phyloP scores from a whole-genome alignment of 1,139 yeast species.

The Lodderomyces parapsilosis region DNA sequence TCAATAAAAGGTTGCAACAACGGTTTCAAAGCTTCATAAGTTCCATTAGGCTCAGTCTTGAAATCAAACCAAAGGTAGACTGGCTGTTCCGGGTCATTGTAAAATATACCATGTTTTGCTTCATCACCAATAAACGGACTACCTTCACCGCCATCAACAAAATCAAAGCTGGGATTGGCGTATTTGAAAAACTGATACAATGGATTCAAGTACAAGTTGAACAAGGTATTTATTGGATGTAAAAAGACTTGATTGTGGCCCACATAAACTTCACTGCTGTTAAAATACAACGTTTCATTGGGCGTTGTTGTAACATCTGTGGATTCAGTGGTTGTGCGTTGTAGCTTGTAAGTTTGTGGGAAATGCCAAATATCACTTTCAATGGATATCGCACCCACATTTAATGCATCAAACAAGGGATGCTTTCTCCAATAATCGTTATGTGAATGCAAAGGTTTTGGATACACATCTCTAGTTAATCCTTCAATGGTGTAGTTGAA shows the following conservation, averaged over 20 bases:
- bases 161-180: slow-evolving; percentile 34
- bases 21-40: slow-evolving; percentile 30
- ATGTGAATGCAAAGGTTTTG: slow-evolving; percentile 64
- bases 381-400: slow-evolving; percentile 57
- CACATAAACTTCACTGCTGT: slow-evolving; percentile 50
- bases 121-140: slow-evolving; percentile 16
- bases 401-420: slow-evolving; percentile 64
- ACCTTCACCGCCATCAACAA: slow-evolving; percentile 9
- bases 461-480: slow-evolving; percentile 49
- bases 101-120: slow-evolving; percentile 33
- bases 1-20: slow-evolving; percentile 33
- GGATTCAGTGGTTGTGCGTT: slow-evolving; percentile 23
- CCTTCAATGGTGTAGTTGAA: slow-evolving; percentile 24
- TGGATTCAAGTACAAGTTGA: slow-evolving; percentile 54
- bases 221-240: slow-evolving; percentile 43
- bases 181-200: slow-evolving; percentile 46
- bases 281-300: slow-evolving; percentile 22
- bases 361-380: slow-evolving; percentile 74
- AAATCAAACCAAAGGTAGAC: slow-evolving; percentile 44
- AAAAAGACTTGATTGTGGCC: slow-evolving; percentile 61
- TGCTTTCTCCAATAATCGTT: slow-evolving; percentile 70
- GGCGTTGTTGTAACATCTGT: slow-evolving; percentile 17
- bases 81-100: slow-evolving; percentile 39
- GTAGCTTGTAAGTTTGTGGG: slow-evolving; percentile 25
- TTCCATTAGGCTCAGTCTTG: slow-evolving; percentile 35